Conservation (phyloP, 495 filamentous ascomycete species). For the Neurospora africana region DNA sequence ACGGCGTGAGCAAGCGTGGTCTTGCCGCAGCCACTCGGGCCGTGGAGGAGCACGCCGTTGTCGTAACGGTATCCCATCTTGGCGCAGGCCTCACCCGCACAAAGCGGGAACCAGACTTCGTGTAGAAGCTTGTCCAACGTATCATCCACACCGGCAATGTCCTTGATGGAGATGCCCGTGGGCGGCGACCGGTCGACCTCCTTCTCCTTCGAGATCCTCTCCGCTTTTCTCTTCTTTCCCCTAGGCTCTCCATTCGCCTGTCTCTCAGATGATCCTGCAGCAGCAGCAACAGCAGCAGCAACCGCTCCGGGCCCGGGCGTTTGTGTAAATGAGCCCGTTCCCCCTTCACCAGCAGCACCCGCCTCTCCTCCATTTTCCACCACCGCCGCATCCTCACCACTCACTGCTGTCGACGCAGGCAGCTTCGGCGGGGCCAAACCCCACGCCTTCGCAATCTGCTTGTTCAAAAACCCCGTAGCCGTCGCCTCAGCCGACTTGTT, state of each 20-base stretch:
- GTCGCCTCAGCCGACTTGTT: conserved; percentile 15
- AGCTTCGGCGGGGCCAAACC: conserved; percentile 30
- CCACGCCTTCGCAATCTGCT: conserved; percentile 49
- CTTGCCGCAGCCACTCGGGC: conserved; percentile 92
- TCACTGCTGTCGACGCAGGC: conserved; percentile 15
- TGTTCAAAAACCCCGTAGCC: conserved; percentile 19
- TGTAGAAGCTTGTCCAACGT: conserved; percentile 69
- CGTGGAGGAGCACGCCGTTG: conserved; percentile 83
- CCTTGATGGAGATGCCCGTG: conserved; percentile 60
- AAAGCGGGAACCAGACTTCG: conserved; percentile 70
- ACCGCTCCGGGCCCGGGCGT: conserved; percentile 1
- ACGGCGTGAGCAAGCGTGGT: conserved; percentile 88
- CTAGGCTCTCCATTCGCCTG: conserved; percentile 58
- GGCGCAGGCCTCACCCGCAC: conserved; percentile 41
- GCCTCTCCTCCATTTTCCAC: neutral
- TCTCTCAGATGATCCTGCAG: conserved; percentile 18
- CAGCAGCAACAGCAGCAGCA: conserved; percentile 14
- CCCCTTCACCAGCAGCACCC: neutral
- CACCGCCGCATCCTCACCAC: neutral
- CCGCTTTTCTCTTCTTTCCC: conserved; percentile 52
- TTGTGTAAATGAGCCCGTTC: neutral
- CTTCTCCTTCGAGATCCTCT: conserved; percentile 7
- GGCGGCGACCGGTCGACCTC: conserved; percentile 59
- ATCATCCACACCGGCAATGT: conserved; percentile 78
- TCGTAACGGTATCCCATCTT: conserved; percentile 61